A percentile compares a stretch with the other conserved stretches of the same genome.
phyloP scores from a whole-genome alignment of 2,329 filamentous ascomycete genomes.

The Grosmannia huntii region DNA sequence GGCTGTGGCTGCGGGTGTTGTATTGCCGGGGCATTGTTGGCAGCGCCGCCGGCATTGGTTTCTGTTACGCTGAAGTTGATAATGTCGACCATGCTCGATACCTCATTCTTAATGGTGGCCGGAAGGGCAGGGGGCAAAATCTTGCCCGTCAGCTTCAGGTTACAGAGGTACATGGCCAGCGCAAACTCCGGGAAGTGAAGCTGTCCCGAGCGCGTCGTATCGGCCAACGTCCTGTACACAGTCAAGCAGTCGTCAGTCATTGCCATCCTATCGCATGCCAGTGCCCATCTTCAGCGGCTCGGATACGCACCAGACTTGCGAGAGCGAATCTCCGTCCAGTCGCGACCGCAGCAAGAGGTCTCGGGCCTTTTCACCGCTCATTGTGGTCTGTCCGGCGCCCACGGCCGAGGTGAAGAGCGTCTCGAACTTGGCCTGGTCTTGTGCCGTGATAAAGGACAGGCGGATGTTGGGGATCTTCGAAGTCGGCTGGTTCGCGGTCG shows the following conservation, averaged over 20 bases:
- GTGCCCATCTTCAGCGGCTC: not conserved
- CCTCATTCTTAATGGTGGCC: constrained; percentile 85
- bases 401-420: constrained; percentile 94
- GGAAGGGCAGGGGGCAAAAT: constrained; percentile 62
- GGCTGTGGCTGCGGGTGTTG: constrained; percentile 63
- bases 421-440: constrained; percentile 94
- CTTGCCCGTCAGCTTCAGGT: constrained; percentile 81
- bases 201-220: constrained; percentile 92
- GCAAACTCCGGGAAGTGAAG: constrained; percentile 97
- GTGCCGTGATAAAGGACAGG: constrained; percentile 87
- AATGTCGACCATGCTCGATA: constrained; percentile 98
- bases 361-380: constrained; percentile 85
- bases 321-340: constrained; percentile 73
- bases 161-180: constrained; percentile 96
- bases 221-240: constrained; percentile 62
- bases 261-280: not conserved
- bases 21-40: constrained; percentile 34
- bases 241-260: constrained; percentile 6
- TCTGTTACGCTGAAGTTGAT: constrained; percentile 91
- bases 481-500: constrained; percentile 36
- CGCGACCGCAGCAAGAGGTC: constrained; percentile 83
- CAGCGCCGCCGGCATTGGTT: constrained; percentile 32
- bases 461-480: constrained; percentile 88
- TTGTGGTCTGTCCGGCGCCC: constrained; percentile 67
- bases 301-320: constrained; percentile 69